Evolutionary conservation across 768 basidiomycete species (phyloP), one percentile per base, ranked within the genome.

Genomic region (Pleurotus djamor): DNA sequence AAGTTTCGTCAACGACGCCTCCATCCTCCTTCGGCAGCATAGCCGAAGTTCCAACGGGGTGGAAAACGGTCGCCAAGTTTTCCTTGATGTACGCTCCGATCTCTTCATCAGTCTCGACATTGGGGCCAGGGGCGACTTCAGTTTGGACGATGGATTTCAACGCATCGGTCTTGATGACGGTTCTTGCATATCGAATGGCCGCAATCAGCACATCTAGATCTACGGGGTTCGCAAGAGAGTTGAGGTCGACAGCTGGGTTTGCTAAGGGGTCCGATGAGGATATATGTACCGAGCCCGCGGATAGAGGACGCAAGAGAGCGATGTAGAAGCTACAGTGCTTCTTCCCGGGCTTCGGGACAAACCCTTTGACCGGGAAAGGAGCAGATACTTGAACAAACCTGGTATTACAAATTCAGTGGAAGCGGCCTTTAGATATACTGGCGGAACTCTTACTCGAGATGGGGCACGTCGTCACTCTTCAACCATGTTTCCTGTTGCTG

Each of bases 241-340:
- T 68, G 3, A 78, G 77, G 64, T 83, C 76, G 63, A 84, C 80
- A 3, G 61, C 57, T 0, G 82, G 82, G 28, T 68, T 48, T 10
- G 68, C 66, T 59, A 78, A 75, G 5, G 78, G 70, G 61, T 75
- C 68, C 13, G 71, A 68, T 5, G 77, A 76, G 37, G 67, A 74
- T 62, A 80, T 72, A 47, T 76, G 71, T 51, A 82, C 71, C 2
- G 68, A 66, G 10, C 80, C 80, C 17, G 76, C 68, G 17, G 76
- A 74, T 57, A 75, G 64, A 5, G 76, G 71, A 60, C 74, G 76
- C 58, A 74, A 68, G 7, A 72, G 60, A 9, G 58, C 59, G n/a
- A 60, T 48, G 33, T 62, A 52, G 12, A 71, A 32, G 5, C 66
- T 55, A 47, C 50, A 48, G 47, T 71, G 71, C 28, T 52, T 63